Evolutionary conservation across 164 flowering plant genomes (phyloP).

Genomic region (Vitis rupestris): DNA sequence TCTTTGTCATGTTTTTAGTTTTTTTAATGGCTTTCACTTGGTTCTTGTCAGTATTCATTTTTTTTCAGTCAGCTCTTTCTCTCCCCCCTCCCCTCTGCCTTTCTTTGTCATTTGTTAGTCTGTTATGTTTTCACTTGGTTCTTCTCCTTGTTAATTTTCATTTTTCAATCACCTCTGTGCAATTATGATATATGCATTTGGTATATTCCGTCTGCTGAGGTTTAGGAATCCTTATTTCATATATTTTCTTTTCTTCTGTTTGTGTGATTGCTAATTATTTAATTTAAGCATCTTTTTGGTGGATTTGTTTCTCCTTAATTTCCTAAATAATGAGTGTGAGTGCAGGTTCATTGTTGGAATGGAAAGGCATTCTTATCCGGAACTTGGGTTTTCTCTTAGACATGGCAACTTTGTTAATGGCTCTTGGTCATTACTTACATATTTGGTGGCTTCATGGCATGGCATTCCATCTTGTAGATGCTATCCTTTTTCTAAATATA

Average conservation of each 20-base stretch:
- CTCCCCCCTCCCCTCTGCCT: no score
- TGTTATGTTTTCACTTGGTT: no score
- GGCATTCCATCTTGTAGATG: constrained; percentile 96
- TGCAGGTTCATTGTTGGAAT: constrained; percentile 89
- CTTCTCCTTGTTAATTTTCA: no score
- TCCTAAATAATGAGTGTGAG: constrained; percentile 10
- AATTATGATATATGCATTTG: no score
- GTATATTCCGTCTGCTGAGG: no score
- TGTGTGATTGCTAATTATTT: background rate
- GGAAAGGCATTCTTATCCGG: constrained; percentile 74
- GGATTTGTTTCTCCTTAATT: constrained; percentile 2
- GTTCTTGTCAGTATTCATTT: background rate
- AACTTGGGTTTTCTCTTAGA: constrained; percentile 85
- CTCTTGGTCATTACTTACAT: constrained; percentile 79
- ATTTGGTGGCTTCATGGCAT: constrained; percentile 99
- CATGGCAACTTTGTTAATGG: constrained; percentile 85
- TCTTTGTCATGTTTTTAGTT: background rate
- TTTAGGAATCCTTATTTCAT: no score
- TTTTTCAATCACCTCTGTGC: no score
- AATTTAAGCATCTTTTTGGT: background rate
- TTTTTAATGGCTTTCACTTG: background rate
- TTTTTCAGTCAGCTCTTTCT: no score
- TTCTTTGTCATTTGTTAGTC: no score
- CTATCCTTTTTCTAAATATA: constrained; percentile 76
- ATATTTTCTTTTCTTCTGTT: background rate